Evolutionary conservation across 441 rosid species (phyloP).

Genomic region (Erysimum pusillum): DNA sequence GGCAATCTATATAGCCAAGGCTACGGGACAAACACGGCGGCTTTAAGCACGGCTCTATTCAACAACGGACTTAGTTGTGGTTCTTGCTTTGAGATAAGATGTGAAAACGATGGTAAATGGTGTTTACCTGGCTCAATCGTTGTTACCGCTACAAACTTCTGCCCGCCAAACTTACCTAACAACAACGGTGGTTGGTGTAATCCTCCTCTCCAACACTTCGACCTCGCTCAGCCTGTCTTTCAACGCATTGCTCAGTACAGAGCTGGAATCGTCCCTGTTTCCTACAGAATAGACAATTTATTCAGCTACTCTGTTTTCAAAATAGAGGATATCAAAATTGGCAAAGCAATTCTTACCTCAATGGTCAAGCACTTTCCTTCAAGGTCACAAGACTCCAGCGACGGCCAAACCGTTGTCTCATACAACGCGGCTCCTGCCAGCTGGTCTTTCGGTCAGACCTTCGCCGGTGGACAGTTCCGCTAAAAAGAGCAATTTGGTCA

Average conservation of each 20-base stretch:
- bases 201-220: constrained; percentile 69
- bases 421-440: constrained; percentile 52
- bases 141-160: constrained; percentile 72
- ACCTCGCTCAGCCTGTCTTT: constrained; percentile 68
- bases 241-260: constrained; percentile 60
- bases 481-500: constrained; percentile 15
- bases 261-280: constrained; percentile 68
- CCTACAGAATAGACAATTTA: constrained; percentile 49
- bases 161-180: constrained; percentile 66
- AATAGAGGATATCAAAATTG: constrained; percentile 48
- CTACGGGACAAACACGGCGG: constrained; percentile 74
- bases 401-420: constrained; percentile 57
- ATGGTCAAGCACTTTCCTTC: constrained; percentile 65
- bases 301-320: constrained; percentile 7
- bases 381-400: constrained; percentile 62
- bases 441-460: constrained; percentile 66
- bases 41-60: constrained; percentile 78
- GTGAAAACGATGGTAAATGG: constrained; percentile 69
- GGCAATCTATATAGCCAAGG: constrained; percentile 77
- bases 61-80: constrained; percentile 73
- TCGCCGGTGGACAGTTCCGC: constrained; percentile 58
- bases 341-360: constrained; percentile 61
- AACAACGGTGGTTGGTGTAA: constrained; percentile 76
- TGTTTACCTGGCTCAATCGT: constrained; percentile 65
- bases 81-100: constrained; percentile 75